These are phyloP conservation scores for Butyriboletus loyo DNA, from an alignment of 768 basidiomycete species.

Conservation along the genomic window DNA sequence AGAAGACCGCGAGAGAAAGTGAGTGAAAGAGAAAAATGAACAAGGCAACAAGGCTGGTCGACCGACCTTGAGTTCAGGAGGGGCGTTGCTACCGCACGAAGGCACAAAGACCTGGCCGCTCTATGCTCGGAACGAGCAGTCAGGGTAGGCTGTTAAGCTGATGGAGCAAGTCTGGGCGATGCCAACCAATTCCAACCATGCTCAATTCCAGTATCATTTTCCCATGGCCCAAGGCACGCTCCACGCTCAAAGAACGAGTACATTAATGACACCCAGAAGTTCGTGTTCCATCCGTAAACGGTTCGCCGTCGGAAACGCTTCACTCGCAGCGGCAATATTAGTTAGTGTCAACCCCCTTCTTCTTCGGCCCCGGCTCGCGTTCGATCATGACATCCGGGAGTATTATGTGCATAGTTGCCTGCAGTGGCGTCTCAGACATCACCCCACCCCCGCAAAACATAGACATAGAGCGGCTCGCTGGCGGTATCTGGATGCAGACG, in stretches of 20 bases:
- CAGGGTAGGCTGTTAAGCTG: not conserved
- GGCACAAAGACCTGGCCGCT: not conserved
- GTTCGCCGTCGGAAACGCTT: not conserved
- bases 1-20: constrained; percentile 13
- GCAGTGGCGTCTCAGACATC: no score
- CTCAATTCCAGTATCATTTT: constrained; percentile 21
- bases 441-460: no score
- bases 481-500: no score
- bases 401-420: no score
- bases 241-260: no score
- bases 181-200: constrained; percentile 16
- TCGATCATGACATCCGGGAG: no score
- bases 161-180: constrained; percentile 17
- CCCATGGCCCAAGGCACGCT: constrained; percentile 10
- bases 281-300: not conserved
- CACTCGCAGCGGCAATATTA: no score
- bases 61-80: not conserved
- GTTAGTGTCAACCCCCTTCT: no score
- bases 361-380: no score
- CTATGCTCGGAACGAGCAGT: not conserved
- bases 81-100: not conserved
- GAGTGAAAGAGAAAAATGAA: constrained; percentile 3
- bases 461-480: no score
- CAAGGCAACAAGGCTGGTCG: constrained; percentile 6
- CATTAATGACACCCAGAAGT: not conserved